Evolutionary conservation across 1,284 basidiomycete genomes (phyloP), one percentile per base, ranked within the genome.

Genomic region (Leccinum pachyderme): DNA sequence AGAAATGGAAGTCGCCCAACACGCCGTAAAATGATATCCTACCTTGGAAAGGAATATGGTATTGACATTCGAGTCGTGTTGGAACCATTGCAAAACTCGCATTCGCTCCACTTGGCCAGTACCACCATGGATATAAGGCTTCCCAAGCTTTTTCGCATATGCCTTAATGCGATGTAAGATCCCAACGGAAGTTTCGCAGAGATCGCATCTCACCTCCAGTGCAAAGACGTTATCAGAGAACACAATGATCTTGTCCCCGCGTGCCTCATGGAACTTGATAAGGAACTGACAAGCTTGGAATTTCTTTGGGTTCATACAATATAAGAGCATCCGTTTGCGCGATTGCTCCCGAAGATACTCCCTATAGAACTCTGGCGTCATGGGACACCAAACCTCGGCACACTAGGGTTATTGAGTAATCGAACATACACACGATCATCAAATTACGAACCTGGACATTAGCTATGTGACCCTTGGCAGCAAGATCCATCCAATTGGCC

Each of bases 401-500:
- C 95, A 98, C 90, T 95, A 53, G 29, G 11, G 13, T 18, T 25
- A 27, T 49, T 61, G 13, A 58, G 33, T 56, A 57, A 53, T 29
- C 51, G 11, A 25, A 28, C 12, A 44, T 12, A 47, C 45, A 24
- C 3, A 49, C 31, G 39, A 18, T 59, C 54, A 47, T 47, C 41
- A 9, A 45, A 45, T 54, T 47, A 66, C 81, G 60, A 71, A 92
- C 92, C 83, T 98, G 97, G 22, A 99, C 97, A 63, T 97, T 99
- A 5, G 97, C 97, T 68, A 99, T 99, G 72, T 99, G 97, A 0
- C 97, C 97, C 73, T 99, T 98, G 56, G 94, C 94, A 31, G 97
- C 97, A 62, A 99, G 84, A 73, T 99, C 97, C 96, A 99, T 99
- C 97, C 97, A 99, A 72, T 99, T 99, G 7, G 97, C 97, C 75